Conservation (phyloP, 83 land plant genomes). For the Picea engelmannii region DNA sequence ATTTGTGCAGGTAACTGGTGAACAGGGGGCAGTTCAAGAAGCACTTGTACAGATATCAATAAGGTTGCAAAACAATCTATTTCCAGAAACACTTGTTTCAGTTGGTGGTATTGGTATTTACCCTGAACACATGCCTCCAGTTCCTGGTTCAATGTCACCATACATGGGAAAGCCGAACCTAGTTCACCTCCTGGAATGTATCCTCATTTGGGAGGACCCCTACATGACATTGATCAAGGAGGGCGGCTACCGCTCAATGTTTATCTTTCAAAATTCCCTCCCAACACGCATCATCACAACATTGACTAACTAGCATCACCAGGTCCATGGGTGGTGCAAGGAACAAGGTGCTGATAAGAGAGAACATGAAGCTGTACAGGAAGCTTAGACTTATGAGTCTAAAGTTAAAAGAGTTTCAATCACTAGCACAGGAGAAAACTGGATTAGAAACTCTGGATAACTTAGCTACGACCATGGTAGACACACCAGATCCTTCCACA, state of each 20-base stretch:
- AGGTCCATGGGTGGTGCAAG: slow-evolving; percentile 62
- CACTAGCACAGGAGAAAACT: too few species aligned
- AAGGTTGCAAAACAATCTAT: slow-evolving; percentile 51
- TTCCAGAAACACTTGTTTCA: slow-evolving; percentile 49
- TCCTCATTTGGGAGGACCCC: slow-evolving; percentile 18
- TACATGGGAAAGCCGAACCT: slow-evolving; percentile 54
- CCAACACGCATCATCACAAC: slow-evolving; percentile 24
- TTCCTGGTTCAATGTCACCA: slow-evolving; percentile 43
- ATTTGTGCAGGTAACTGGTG: too few species aligned
- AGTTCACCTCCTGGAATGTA: slow-evolving; percentile 43
- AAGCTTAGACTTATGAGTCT: too few species aligned
- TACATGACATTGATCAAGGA: slow-evolving; percentile 19
- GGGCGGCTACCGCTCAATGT: slow-evolving; percentile 29
- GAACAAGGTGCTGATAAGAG: too few species aligned
- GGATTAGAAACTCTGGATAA: too few species aligned
- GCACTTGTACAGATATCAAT: slow-evolving; percentile 21
- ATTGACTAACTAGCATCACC: slow-evolving; percentile 41
- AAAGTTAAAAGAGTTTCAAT: too few species aligned
- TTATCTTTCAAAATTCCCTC: slow-evolving; percentile 36
- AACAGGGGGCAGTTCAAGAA: too few species aligned
- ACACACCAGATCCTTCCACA: too few species aligned
- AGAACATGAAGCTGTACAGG: too few species aligned
- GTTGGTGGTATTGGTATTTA: not conserved
- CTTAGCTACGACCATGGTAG: too few species aligned
- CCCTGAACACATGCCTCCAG: too few species aligned